Base-by-base conservation (phyloP, 2,329 filamentous ascomycete genomes). In the Aspergillus versicolor region DNA sequence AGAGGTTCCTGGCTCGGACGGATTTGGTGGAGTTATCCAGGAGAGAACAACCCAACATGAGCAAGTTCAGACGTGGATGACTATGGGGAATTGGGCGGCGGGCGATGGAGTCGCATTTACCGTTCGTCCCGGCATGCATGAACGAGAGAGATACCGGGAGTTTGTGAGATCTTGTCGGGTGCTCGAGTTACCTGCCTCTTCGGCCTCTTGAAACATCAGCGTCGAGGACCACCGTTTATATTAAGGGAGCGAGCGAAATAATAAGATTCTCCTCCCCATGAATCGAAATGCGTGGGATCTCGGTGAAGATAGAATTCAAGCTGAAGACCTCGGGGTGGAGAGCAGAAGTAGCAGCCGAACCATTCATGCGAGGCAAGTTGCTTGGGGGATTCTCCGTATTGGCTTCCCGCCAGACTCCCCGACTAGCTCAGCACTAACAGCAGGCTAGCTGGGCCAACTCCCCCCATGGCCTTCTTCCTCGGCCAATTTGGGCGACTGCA, bases 371-470 rank as follows among this genome's bases (percentile, higher is more conserved):
- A 43, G 52, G 52, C 46, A 30, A 45, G 37, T 17, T 52, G 27
- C 43, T 38, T 52, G 40, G 44, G 32, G 50, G 45, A 21, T 21
- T 21, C 0, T 21, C 21, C 21, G 21, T 21, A 46, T 34, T 58
- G 47, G 48, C 38, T 48, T 22, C 48, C 49, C 48, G 45, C 49
- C 54, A 49, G 46, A 41, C 42, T 45, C 24, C 22, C 9, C 9
- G 13, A 45, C 22, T 45, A 45, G 50, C 55, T 49, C 38, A 30
- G 45, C 27, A 48, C 48, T 56, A 58, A 58, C 42, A 22, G 22
- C 9, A 17, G 50, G 53, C 59, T 61, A 59, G 56, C 47, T 42
- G 27, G 6, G 19, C 41, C 34, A 43, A 27, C 30, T 37, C 3
- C 15, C 37, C 21, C 21, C 37, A 19, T 27, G 27, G 49, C 24